Percentiles rank a stretch among this genome's conserved stretches.
phyloP scores from a whole-genome alignment of 164 flowering plant genomes.

The Sextonia rubra region DNA sequence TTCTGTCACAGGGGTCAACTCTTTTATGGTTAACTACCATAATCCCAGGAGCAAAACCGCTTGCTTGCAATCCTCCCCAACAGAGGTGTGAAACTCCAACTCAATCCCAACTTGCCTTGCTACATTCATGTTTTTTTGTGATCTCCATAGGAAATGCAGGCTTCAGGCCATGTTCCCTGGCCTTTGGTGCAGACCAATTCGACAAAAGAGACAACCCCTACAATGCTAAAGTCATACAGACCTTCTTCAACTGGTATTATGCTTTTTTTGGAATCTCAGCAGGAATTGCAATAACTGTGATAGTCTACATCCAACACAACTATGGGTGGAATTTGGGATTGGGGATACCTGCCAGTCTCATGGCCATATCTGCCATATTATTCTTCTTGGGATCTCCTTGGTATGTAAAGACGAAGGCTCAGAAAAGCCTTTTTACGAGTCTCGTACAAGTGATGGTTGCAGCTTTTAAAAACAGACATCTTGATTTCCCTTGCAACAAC shows the following conservation, averaged over 20 bases:
- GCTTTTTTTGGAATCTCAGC: slow-evolving; percentile 18
- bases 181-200: slow-evolving; percentile 49
- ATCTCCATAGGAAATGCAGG: slow-evolving; percentile 49
- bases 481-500: no score
- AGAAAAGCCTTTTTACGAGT: slow-evolving; percentile 37
- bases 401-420: slow-evolving; percentile 34
- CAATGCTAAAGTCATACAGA: slow-evolving; percentile 26
- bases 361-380: slow-evolving; percentile 25
- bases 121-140: slow-evolving; percentile 29
- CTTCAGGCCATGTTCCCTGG: slow-evolving; percentile 43
- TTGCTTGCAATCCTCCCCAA: slow-evolving; percentile 8
- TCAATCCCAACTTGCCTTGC: slow-evolving; percentile 23
- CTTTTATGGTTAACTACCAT: slow-evolving; percentile 38
- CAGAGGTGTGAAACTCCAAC: slow-evolving; percentile 18
- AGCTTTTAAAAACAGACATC: slow-evolving; percentile 12
- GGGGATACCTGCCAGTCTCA: slow-evolving; percentile 24
- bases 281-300: slow-evolving; percentile 21
- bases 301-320: slow-evolving; percentile 45
- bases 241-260: slow-evolving; percentile 57
- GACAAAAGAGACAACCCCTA: slow-evolving; percentile 20
- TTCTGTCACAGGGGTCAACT: slow-evolving; percentile 33
- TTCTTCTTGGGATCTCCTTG: slow-evolving; percentile 43
- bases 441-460: slow-evolving; percentile 33
- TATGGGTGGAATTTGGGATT: slow-evolving; percentile 44
- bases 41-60: slow-evolving; percentile 31